These are phyloP conservation scores for Phytophthora litchii DNA, from an alignment of 352 stramenopile genomes.

Conservation along the genomic window DNA sequence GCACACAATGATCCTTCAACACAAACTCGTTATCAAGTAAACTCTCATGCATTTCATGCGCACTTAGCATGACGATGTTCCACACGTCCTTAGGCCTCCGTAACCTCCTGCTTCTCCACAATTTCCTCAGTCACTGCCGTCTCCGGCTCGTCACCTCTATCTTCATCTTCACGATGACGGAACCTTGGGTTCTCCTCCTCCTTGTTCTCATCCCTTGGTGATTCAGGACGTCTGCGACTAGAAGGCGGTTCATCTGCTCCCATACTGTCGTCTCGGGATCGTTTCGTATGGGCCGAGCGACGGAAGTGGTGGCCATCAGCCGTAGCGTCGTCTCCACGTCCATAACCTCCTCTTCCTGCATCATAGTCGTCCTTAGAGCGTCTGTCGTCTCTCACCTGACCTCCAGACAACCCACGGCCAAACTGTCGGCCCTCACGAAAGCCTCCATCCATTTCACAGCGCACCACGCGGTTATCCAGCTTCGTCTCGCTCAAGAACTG, in stretches of 20 bases:
- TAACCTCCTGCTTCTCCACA: constrained; percentile 12
- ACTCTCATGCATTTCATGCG: constrained; percentile 5
- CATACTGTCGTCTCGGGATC: constrained; percentile 59
- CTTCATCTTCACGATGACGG: constrained; percentile 29
- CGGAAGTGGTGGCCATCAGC: constrained; percentile 75
- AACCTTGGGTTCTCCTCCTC: constrained; percentile 41
- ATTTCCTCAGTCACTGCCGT: constrained; percentile 6
- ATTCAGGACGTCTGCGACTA: constrained; percentile 31
- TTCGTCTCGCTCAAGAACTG: constrained; percentile 90
- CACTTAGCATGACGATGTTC: background rate
- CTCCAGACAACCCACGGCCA: constrained; percentile 77
- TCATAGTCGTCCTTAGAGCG: constrained; percentile 89
- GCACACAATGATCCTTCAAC: too few relatives aligned
- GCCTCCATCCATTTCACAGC: constrained; percentile 89
- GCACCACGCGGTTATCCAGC: constrained; percentile 88
- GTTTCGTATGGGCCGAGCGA: constrained; percentile 59
- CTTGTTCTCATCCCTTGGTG: constrained; percentile 21
- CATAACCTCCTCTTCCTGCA: constrained; percentile 77
- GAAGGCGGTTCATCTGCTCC: constrained; percentile 43
- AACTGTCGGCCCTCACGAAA: constrained; percentile 89
- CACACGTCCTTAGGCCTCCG: background rate
- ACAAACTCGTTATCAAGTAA: too few relatives aligned
- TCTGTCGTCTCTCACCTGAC: constrained; percentile 85
- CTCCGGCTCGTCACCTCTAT: constrained; percentile 14
- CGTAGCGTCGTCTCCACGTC: constrained; percentile 61